Evolutionary conservation across 495 filamentous ascomycete genomes (phyloP), one percentile per base, ranked within the genome.

Genomic region (Xylaria cubensis): DNA sequence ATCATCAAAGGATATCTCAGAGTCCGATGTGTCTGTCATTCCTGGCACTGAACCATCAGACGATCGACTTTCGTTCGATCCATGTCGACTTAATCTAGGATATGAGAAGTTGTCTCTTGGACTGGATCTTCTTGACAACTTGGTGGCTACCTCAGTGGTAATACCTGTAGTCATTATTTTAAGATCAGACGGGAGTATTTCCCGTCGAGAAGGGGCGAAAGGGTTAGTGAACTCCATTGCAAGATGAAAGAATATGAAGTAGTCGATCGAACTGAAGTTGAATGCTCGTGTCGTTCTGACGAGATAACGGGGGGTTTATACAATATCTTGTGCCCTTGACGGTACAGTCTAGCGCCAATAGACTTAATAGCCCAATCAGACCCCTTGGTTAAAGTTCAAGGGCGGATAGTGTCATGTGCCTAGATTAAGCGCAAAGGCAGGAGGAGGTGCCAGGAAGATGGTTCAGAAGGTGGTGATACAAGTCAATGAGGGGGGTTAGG

Each of bases 11-110:
- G 77, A 79, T 46, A 72, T 67, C 15, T 79, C 77, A 12, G 77
- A 79, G 44, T 79, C 77, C 6, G 77, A 79, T 7, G 77, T 69
- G 55, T 79, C 77, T 50, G 77, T 79, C 77, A 79, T 78, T 50
- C 74, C 74, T 29, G 76, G 77, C 46, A 76, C 39, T 26, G 77
- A 79, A 58, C 68, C 74, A 58, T 76, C 67, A 2, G 77, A 79
- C 67, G 76, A 77, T 69, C 72, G 71, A 21, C 75, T 76, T 41
- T 74, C 72, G 63, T 55, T 74, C 21, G 77, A 76, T 53, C 71
- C 77, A 74, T 79, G 73, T 7, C 74, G 72, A 69, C 73, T 74
- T 50, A 76, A 64, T 48, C 67, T 66, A 29, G 77, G 76, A 67
- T 78, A 77, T 12, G 76, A 77, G 39, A 75, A 76, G 67, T 78